Conservation (phyloP, 116 monocot species). For the Zostera marina region DNA sequence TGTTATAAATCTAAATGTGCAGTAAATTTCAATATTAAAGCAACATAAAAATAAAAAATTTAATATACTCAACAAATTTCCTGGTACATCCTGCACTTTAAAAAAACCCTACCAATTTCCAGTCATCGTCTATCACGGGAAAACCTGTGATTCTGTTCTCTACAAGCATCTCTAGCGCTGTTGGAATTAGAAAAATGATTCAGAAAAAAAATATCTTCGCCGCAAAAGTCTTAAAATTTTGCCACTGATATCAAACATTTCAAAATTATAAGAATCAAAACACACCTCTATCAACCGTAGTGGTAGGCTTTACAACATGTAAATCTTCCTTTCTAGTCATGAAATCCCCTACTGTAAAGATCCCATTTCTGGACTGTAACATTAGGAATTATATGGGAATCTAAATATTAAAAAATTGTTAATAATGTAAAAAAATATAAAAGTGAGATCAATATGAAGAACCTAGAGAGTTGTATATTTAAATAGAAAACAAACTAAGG, state of each 20-base stretch:
- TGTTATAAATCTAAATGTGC: too few species aligned
- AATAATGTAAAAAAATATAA: too few species aligned
- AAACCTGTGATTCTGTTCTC: slow-evolving; percentile 67
- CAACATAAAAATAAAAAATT: too few species aligned
- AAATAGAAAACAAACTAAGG: too few species aligned
- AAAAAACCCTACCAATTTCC: slow-evolving; percentile 56
- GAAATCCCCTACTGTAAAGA: slow-evolving; percentile 62
- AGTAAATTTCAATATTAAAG: too few species aligned
- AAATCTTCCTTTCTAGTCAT: slow-evolving; percentile 67
- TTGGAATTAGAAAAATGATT: neutral
- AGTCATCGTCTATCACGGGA: slow-evolving; percentile 69
- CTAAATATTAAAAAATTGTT: too few species aligned
- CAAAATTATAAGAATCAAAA: slow-evolving; percentile 6
- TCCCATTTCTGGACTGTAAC: slow-evolving; percentile 32
- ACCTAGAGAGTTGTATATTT: too few species aligned
- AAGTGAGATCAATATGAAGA: too few species aligned
- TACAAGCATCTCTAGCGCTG: slow-evolving; percentile 70
- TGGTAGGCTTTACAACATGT: slow-evolving; percentile 39
- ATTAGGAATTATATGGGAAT: neutral
- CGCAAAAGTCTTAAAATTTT: neutral
- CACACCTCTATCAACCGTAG: slow-evolving; percentile 65
- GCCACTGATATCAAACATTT: neutral
- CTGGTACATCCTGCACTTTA: neutral
- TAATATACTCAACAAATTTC: too few species aligned
- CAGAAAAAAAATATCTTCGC: neutral